Evolutionary conservation across 345 rosid genomes (phyloP), one percentile per base, ranked within the genome.

Genomic region (Nephelium lappaceum): DNA sequence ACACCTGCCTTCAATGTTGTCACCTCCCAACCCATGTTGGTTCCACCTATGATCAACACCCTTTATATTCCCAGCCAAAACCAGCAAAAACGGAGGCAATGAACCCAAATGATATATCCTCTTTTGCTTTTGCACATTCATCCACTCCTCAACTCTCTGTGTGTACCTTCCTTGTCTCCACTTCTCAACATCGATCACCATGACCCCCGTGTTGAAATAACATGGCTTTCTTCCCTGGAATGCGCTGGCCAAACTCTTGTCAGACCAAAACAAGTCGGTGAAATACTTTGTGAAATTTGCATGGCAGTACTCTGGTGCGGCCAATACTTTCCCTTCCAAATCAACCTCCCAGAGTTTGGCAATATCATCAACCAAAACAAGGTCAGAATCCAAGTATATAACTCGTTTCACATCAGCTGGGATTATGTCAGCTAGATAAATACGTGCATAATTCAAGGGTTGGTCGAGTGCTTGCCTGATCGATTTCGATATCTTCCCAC

Each of bases 21-120:
- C 91, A 1, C 89, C 91, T 1, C 91, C 89, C 43, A 88, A 67
- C 4, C 91, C 91, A 64, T 88, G 91, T 75, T 86, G 89, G 78
- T 88, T 86, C 91, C 91, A 88, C 60, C 88, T 77, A 60, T 88
- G 89, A 60, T 88, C 81, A 15, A 88, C 91, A 4, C 84, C 85
- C 73, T 85, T 88, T 6, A 88, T 86, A 25, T 86, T 85, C 60
- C 91, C 91, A 2, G 89, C 91, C 80, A 88, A 61, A 19, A 86
- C 89, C 76, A 88, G 77, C 85, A 88, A 61, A 79, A 86, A 85
- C 2, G 91, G 89, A 2, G 88, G 91, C 83, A 88, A 72, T 6
- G 91, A 88, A 18, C 91, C 91, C 76, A 88, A 43, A 11, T 80
- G 85, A 84, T 88, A 88, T 62, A 88, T 85, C 84, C 89, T 88